Percentiles rank a stretch among this genome's conserved stretches.
Conservation (phyloP, 306 rosid genomes). For the Lablab purpureus region DNA sequence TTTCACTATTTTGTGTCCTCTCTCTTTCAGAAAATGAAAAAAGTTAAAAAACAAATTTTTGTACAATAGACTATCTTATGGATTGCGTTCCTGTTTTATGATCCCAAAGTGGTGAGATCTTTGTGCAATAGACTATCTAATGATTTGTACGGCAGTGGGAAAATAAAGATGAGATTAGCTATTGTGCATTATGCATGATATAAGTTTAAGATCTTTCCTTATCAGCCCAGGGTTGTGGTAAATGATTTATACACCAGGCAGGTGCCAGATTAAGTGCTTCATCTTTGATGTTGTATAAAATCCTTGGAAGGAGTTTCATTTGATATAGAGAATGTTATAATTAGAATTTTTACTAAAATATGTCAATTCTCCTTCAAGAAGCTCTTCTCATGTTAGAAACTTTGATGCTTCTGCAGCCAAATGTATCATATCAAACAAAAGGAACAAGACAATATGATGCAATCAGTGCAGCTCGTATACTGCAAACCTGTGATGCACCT, state of each 20-base stretch:
- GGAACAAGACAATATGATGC: conserved; percentile 21
- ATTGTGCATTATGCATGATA: conserved; percentile 9
- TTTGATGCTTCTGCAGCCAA: conserved; percentile 2
- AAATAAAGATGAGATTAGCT: conserved; percentile 5
- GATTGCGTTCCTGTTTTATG: neutral
- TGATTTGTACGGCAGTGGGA: conserved; percentile 7
- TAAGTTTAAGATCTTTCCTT: neutral
- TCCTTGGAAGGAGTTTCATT: neutral
- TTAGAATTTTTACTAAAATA: neutral
- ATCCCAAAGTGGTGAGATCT: neutral
- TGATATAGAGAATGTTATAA: neutral
- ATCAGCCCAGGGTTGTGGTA: neutral
- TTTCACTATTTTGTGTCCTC: conserved; percentile 29
- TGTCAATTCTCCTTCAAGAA: neutral
- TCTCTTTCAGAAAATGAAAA: neutral
- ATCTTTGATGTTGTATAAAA: conserved; percentile 14
- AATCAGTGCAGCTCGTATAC: neutral
- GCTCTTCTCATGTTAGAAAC: conserved; percentile 12
- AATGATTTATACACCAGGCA: neutral
- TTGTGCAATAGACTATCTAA: neutral
- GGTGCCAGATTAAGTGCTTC: neutral
- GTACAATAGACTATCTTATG: no score
- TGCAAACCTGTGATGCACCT: no score
- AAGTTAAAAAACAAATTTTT: neutral
- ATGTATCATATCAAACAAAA: conserved; percentile 12